phyloP scores from a whole-genome alignment of 1,284 basidiomycete genomes.

The Fistulinella cinereoalba region DNA sequence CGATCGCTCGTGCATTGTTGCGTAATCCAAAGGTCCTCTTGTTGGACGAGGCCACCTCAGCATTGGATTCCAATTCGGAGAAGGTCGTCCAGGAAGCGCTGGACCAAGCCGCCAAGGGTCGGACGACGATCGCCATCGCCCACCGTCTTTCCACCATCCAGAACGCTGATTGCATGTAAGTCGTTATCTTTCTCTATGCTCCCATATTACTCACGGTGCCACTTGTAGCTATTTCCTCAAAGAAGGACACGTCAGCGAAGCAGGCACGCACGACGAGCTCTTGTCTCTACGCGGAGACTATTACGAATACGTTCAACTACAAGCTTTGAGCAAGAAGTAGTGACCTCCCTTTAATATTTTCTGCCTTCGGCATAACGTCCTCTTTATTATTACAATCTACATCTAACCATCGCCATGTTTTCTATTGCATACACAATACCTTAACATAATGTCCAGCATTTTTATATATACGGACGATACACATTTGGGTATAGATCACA shows the following conservation, averaged over 20 bases:
- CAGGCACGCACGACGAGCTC: constrained; percentile 86
- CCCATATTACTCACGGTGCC: constrained; percentile 16
- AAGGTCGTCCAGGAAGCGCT: constrained; percentile 93
- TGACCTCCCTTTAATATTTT: too few species aligned
- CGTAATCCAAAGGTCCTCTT: constrained; percentile 92
- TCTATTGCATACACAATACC: too few species aligned
- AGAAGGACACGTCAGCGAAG: constrained; percentile 83
- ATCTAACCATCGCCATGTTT: too few species aligned
- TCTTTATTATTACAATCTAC: too few species aligned
- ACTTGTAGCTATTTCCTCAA: constrained; percentile 79
- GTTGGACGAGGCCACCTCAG: constrained; percentile 92
- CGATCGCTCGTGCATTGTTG: constrained; percentile 92
- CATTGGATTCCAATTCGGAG: constrained; percentile 91
- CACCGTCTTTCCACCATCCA: constrained; percentile 93
- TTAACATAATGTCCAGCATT: too few species aligned
- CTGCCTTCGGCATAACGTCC: too few species aligned
- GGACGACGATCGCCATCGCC: constrained; percentile 91
- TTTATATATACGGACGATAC: too few species aligned
- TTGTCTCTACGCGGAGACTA: constrained; percentile 74
- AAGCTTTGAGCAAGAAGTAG: constrained; percentile 62
- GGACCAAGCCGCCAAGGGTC: constrained; percentile 85
- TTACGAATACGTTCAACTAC: constrained; percentile 85
- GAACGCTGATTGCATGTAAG: constrained; percentile 89
- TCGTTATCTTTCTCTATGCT: constrained; percentile 7
- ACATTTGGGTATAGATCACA: too few species aligned